These are phyloP conservation scores for Pisolithus microcarpus DNA, from an alignment of 768 basidiomycete genomes.

Conservation along the genomic window DNA sequence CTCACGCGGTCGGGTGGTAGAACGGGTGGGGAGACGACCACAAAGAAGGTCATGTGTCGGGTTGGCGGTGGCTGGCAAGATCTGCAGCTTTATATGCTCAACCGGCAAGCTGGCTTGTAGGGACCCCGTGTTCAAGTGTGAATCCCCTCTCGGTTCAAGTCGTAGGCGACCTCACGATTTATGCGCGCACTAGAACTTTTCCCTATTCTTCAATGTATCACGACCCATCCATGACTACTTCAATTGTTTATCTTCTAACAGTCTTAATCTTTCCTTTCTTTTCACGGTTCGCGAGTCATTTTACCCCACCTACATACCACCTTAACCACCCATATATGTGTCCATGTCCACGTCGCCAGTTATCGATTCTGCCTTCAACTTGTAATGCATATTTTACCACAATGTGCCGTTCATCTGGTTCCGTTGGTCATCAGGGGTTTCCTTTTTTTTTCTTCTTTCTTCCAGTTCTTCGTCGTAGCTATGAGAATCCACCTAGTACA, in stretches of 20 bases:
- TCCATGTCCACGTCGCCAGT: conserved; percentile 1
- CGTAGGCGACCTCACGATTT: conserved; percentile 7
- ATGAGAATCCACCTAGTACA: conserved; percentile 11
- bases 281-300: conserved; percentile 1
- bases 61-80: conserved; percentile 88
- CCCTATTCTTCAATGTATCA: conserved; percentile 19
- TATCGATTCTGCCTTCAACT: too few relatives aligned
- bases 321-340: conserved; percentile 5
- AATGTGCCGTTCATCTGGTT: too few relatives aligned
- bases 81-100: conserved; percentile 67
- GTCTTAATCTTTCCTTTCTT: conserved; percentile 1
- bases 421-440: conserved; percentile 5
- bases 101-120: conserved; percentile 65
- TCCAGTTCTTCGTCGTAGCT: conserved; percentile 13
- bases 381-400: too few relatives aligned
- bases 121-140: too few relatives aligned
- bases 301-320: background rate
- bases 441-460: conserved; percentile 1
- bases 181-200: conserved; percentile 24
- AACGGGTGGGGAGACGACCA: conserved; percentile 32
- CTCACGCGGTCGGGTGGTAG: conserved; percentile 53
- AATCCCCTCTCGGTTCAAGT: conserved; percentile 3
- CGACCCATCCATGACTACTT: conserved; percentile 12
- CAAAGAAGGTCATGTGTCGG: conserved; percentile 84
- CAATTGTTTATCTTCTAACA: conserved; percentile 1